A percentile compares a stretch with the other conserved stretches of the same genome.
Conservation (phyloP, 1,284 basidiomycete species). For the Rhodotorula sp. region DNA sequence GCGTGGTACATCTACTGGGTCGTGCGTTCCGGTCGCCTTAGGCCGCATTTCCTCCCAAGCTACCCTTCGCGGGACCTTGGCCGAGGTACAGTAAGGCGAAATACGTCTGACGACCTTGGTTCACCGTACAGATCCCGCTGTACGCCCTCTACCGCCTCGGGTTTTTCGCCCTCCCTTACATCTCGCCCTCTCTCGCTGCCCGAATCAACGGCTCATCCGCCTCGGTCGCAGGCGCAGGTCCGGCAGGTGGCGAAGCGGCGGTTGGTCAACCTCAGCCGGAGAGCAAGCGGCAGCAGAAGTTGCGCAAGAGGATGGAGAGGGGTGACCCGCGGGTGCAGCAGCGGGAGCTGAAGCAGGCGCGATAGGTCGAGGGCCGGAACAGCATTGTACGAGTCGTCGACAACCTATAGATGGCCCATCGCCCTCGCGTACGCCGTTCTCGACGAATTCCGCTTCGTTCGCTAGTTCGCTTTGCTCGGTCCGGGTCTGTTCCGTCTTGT, state of each 20-base stretch:
- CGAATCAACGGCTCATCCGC: slow-evolving; percentile 14
- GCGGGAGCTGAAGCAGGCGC: slow-evolving; percentile 4
- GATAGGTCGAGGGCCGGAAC: background rate
- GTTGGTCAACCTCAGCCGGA: background rate
- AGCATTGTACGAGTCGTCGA: background rate
- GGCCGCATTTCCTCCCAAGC: background rate
- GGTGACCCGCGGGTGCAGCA: slow-evolving; percentile 37
- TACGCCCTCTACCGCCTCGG: slow-evolving; percentile 47
- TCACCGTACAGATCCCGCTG: slow-evolving; percentile 45
- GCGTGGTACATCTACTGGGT: slow-evolving; percentile 47
- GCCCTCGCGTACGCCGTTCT: background rate
- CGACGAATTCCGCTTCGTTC: background rate
- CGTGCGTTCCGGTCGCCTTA: slow-evolving; percentile 38
- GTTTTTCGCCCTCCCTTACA: slow-evolving; percentile 33
- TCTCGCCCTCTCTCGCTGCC: slow-evolving; percentile 43
- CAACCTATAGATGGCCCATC: background rate
- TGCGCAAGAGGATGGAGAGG: slow-evolving; percentile 18
- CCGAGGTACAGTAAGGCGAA: no score
- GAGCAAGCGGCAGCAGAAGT: slow-evolving; percentile 36
- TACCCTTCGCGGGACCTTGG: background rate
- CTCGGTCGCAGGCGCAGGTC: background rate
- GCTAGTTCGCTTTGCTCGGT: background rate
- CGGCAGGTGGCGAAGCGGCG: background rate
- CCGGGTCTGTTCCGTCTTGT: background rate
- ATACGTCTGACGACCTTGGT: background rate